A percentile compares a stretch with the other conserved stretches of the same genome.
Evolutionary conservation across 148 eudicot species (phyloP).

Genomic region (Fagopyrum homotropicum): DNA sequence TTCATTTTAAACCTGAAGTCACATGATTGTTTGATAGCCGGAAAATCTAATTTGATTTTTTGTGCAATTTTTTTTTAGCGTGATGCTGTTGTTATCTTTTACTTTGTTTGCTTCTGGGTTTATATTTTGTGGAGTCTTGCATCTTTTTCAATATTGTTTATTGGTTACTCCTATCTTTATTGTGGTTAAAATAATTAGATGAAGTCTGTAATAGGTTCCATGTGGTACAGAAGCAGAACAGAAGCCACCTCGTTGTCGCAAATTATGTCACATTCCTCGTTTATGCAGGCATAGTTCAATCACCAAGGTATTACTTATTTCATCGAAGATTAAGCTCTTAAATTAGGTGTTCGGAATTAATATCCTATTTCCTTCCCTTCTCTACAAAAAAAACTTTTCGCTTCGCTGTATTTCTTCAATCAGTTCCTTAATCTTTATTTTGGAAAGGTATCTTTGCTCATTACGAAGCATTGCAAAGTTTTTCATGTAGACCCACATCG

Average conservation of each 20-base stretch:
- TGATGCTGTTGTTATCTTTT: not conserved
- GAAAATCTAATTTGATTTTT: not conserved
- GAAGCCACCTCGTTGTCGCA: constrained; percentile 88
- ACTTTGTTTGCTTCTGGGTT: not conserved
- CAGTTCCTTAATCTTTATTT: not conserved
- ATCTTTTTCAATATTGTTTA: not conserved
- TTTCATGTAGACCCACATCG: not conserved
- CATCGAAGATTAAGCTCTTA: not conserved
- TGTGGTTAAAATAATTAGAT: not conserved
- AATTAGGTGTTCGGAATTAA: not conserved
- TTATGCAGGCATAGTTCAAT: constrained; percentile 67
- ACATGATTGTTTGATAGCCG: not conserved
- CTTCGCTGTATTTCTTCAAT: not conserved
- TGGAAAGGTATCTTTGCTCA: not conserved
- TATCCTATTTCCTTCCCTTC: not conserved
- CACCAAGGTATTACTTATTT: constrained; percentile 46
- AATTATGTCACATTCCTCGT: constrained; percentile 58
- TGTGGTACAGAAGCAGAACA: constrained; percentile 91
- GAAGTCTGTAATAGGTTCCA: constrained; percentile 61
- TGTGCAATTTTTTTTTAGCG: not conserved
- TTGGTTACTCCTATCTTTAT: not conserved
- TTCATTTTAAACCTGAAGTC: not conserved
- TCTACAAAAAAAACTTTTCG: not conserved
- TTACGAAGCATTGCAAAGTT: not conserved
- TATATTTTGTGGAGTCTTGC: not conserved